Evolutionary conservation across 306 rosid species (phyloP), one percentile per base, ranked within the genome.

Genomic region (Cicer chorassanicum): DNA sequence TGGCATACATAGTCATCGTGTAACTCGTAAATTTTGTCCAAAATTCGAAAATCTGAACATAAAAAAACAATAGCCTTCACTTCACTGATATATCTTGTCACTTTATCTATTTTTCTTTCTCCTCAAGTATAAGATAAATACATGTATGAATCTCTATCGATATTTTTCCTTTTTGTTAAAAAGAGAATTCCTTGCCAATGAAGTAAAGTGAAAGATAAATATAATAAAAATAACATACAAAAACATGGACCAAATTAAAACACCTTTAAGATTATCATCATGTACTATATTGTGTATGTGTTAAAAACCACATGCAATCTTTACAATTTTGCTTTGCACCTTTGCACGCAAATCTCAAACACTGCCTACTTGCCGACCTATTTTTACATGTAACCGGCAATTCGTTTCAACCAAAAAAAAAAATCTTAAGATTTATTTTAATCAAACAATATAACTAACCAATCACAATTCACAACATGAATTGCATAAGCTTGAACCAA

Each of bases 401-500:
- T 70, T 59, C 34, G 8, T 34, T 39, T 61, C 51, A 19, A n/a
- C 4, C 4, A 9, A 18, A 1, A 63, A 6, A 61, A n/a, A 21
- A 8, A 16, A 16, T 10, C 18, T 40, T 6, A 49, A n/a, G n/a
- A 6, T 68, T 19, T 6, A 18, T 3, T 45, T 12, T 29, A 72
- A 46, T n/a, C 6, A 77, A 70, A 38, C 10, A 72, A 43, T 36
- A 61, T 41, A 45, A 40, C 73, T 11, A 29, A 6, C n/a, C 73
- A 56, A 36, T 78, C 44, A 5, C 2, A 72, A 59, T 38, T 83
- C 59, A 85, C 80, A 78, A 57, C 84, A 77, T 73, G 78, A 86
- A 91, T 40, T 86, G 83, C 91, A 91, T 85, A 80, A 94, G 82
- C 70, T 86, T 86, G 40, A 86, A 78, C 98, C 95, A 88, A 36